Base-by-base conservation (phyloP, 2,329 filamentous ascomycete species). In the Colletotrichum paranaense region DNA sequence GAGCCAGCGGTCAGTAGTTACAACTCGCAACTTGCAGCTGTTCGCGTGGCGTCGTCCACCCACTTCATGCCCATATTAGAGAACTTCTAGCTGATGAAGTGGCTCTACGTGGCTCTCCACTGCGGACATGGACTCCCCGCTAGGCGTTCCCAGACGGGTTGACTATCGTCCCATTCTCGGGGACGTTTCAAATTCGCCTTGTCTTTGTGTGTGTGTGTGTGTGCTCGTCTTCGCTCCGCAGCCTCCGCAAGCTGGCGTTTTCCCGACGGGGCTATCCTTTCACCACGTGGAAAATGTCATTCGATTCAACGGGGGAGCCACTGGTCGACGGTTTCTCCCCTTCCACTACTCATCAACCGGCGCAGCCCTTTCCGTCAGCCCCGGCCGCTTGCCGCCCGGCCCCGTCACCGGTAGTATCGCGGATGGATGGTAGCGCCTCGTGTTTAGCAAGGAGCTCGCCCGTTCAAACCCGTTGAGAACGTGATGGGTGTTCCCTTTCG, bases 331-430 rank as follows among this genome's bases (percentile, higher is more conserved):
- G 60, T 52, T 42, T 49, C 42, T 49, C 42, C 60, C 55, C 55
- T 67, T 63, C 53, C 55, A 22, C 58, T 32, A 24, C 32, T 42
- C 1, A 24, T 38, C 58, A 53, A 64, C 46, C 52, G 19, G 22
- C 9, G 2, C 57, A 46, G 26, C 59, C 38, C 55, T 57, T 64
- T 58, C 46, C 46, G 32, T 73, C 55, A 59, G 66, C 59, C 52
- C 66, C 58, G 53, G 55, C 32, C 22, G 35, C 55, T n/a, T 70
- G 67, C 70, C 67, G 55, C 46, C 67, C 70, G 70, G 70, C 69
- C 70, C 70, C 70, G 67, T 73, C 19, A 60, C 42, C 22, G 62
- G 59, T 64, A 56, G 66, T 55, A 32, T 60, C 32, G 59, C 60
- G 35, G 60, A 60, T 49, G 59, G 26, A n/a, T 49, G 42, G 28